Base-by-base conservation (phyloP, 768 basidiomycete genomes). In the Lentinula detonsa region DNA sequence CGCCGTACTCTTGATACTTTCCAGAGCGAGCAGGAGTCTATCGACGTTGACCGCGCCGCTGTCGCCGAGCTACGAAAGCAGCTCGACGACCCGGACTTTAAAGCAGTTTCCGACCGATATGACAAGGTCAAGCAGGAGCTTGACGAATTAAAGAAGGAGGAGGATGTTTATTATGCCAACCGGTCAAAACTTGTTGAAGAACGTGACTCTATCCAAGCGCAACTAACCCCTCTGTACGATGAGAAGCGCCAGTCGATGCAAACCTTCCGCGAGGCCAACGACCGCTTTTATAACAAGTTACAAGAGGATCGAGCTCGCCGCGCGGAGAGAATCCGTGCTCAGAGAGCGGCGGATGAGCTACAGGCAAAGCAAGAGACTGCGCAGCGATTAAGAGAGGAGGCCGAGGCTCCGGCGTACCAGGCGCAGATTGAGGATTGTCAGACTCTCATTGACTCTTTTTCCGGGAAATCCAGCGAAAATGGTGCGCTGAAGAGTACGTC, bases 391-490 rank as follows among this genome's bases (percentile, higher is more conserved):
- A 86, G 90, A 56, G 97, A 99, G 62, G 95, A 98, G 71, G 97
- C 97, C 23, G 85, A 87, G 62, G 69, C 81, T 23, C 95, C 97
- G 31, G 97, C 97, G 0, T 98, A 84, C 81, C 91, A 93, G 68
- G 81, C 86, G 57, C 86, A 98, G 71, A 94, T 99, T 67, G 93
- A 98, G 77, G 97, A 98, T 71, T 98, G 95, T 76, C 89, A 92
- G 69, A 96, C 90, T 3, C 85, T 97, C 65, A 88, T 96, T 70
- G 90, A 94, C 72, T 86, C 80, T 69, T 86, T 97, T 74, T 86
- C 82, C 16, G 89, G 89, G 23, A 90, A 87, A 73, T 73, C 75
- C 48, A 75, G 75, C 43, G 81, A 77, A 13, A 74, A 75, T 42
- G 74, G 74, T 37, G 72, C 75, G 11, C 71, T 77, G 64, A 77